phyloP scores from a whole-genome alignment of 495 filamentous ascomycete genomes.

The Trichoderma gamsii region DNA sequence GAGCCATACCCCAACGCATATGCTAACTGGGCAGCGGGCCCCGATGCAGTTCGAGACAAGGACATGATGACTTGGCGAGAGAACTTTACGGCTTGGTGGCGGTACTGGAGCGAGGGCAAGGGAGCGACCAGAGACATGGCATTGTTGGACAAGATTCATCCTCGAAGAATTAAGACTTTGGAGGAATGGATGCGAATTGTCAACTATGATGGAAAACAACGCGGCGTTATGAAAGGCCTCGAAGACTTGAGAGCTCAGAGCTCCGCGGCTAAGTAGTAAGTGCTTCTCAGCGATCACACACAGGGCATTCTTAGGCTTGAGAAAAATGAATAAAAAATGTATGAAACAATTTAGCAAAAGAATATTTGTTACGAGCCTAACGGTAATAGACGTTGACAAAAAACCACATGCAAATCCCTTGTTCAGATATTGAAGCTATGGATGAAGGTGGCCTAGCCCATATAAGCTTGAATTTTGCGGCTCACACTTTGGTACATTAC shows the following conservation, averaged over 20 bases:
- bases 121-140: conserved; percentile 30
- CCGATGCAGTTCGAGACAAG: conserved; percentile 28
- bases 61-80: conserved; percentile 31
- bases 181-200: not conserved
- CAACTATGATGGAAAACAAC: not conserved
- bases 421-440: too few species aligned
- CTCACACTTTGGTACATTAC: too few species aligned
- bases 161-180: conserved; percentile 30
- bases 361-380: too few species aligned
- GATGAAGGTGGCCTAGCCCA: too few species aligned
- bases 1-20: conserved; percentile 17
- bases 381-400: too few species aligned
- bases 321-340: too few species aligned
- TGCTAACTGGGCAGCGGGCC: conserved; percentile 23
- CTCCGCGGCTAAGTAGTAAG: too few species aligned
- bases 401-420: too few species aligned
- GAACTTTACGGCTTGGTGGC: conserved; percentile 38
- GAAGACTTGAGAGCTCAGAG: not conserved
- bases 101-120: conserved; percentile 15
- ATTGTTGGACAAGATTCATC: conserved; percentile 38
- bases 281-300: too few species aligned
- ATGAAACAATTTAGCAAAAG: too few species aligned
- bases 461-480: too few species aligned
- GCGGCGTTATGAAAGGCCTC: not conserved
- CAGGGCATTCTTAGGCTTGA: too few species aligned